A percentile compares a stretch with the other conserved stretches of the same genome.
These are phyloP conservation scores for Gastrodia elata DNA, from an alignment of 106 monocot genomes.

Conservation along the genomic window DNA sequence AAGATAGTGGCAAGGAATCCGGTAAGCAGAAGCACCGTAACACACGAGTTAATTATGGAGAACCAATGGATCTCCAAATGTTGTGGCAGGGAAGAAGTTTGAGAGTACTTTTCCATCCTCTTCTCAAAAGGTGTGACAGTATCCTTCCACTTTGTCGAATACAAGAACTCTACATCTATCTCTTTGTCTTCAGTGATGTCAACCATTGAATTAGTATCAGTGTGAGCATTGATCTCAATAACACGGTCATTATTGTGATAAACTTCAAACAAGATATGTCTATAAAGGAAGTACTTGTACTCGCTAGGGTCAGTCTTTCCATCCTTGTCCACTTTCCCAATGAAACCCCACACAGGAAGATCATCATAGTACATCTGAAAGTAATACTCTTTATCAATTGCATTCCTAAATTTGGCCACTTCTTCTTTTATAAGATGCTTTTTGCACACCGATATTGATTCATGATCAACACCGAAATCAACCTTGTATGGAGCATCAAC, in stretches of 20 bases:
- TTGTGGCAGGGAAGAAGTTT: constrained; percentile 48
- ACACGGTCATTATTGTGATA: constrained; percentile 62
- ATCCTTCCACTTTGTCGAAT: constrained; percentile 70
- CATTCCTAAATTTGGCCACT: constrained; percentile 48
- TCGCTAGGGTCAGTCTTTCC: constrained; percentile 48
- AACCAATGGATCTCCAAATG: constrained; percentile 86
- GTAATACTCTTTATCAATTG: constrained; percentile 69
- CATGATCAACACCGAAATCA: constrained; percentile 44
- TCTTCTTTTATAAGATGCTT: constrained; percentile 52
- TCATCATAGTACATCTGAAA: constrained; percentile 94
- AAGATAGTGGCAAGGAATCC: constrained; percentile 82
- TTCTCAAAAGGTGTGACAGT: constrained; percentile 59
- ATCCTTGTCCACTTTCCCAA: constrained; percentile 68
- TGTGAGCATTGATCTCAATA: constrained; percentile 59
- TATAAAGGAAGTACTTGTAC: constrained; percentile 65
- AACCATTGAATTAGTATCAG: constrained; percentile 32
- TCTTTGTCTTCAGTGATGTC: constrained; percentile 70
- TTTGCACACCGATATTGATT: constrained; percentile 47
- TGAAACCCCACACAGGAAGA: constrained; percentile 81
- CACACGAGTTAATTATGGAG: constrained; percentile 80
- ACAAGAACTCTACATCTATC: constrained; percentile 55
- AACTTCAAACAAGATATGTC: constrained; percentile 62
- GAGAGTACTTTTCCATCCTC: constrained; percentile 77
- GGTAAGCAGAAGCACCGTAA: constrained; percentile 67
- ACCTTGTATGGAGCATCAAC: constrained; percentile 88